Percentiles rank a stretch among this genome's conserved stretches.
Conservation (phyloP, 2,329 filamentous ascomycete genomes). For the Stachybotrys elegans region DNA sequence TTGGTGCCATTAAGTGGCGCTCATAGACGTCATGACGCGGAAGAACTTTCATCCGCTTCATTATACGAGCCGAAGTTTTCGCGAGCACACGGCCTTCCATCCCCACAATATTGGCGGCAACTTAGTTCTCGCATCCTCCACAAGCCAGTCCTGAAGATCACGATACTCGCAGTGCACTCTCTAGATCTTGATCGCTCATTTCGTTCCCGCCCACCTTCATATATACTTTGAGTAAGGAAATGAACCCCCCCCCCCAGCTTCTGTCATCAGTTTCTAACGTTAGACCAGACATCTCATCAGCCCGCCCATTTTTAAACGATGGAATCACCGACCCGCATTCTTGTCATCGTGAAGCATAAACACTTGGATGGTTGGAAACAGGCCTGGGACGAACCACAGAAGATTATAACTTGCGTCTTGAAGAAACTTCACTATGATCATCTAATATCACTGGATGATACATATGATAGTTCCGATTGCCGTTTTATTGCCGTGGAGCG, state of each 20-base stretch:
- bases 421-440: constrained; percentile 1
- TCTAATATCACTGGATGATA: constrained; percentile 2
- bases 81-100: too few relatives aligned
- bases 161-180: background rate
- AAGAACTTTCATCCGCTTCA: too few relatives aligned
- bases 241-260: background rate
- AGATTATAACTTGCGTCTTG: constrained; percentile 2
- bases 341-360: background rate
- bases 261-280: background rate
- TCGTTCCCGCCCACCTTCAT: background rate
- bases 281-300: background rate
- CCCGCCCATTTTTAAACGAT: background rate
- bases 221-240: too few relatives aligned
- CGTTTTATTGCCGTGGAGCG: constrained; percentile 5
- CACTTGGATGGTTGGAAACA: background rate
- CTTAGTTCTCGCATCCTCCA: too few relatives aligned
- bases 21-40: too few relatives aligned
- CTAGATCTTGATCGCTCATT: background rate
- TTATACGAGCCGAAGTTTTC: too few relatives aligned
- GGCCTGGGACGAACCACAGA: constrained; percentile 4
- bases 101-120: too few relatives aligned
- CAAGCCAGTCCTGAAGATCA: background rate
- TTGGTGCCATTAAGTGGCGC: too few relatives aligned
- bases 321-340: constrained; percentile 1
- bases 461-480: constrained; percentile 4